These are phyloP conservation scores for Chaetomium olivaceum DNA, from an alignment of 2,329 filamentous ascomycete genomes.

Conservation along the genomic window DNA sequence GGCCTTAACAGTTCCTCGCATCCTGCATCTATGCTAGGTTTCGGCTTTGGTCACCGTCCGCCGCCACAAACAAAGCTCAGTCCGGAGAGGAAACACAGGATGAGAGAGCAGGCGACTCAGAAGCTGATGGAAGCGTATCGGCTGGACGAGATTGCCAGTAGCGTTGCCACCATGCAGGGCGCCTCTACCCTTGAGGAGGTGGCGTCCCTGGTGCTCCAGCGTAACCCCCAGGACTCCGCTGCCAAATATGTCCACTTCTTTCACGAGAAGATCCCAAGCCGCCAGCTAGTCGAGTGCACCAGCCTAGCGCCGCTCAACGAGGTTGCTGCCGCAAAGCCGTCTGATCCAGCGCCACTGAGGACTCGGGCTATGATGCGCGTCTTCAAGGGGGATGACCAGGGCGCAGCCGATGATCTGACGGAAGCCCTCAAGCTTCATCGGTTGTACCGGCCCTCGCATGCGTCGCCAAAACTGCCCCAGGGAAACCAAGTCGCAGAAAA, in stretches of 20 bases:
- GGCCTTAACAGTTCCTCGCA: constrained; percentile 50
- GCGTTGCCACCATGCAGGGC: constrained; percentile 80
- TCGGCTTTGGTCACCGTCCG: constrained; percentile 54
- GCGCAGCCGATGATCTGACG: constrained; percentile 70
- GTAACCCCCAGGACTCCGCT: constrained; percentile 66
- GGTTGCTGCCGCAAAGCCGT: constrained; percentile 64
- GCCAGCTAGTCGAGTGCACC: constrained; percentile 71
- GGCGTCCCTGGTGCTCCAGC: constrained; percentile 69
- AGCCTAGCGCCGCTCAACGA: constrained; percentile 66
- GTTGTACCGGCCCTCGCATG: constrained; percentile 55
- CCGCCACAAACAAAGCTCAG: constrained; percentile 66
- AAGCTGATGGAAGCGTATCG: constrained; percentile 76
- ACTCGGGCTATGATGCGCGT: constrained; percentile 73
- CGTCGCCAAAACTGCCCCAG: constrained; percentile 44
- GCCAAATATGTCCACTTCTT: constrained; percentile 92
- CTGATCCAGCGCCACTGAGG: constrained; percentile 66
- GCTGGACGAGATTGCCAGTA: constrained; percentile 79
- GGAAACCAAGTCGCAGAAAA: constrained; percentile 48
- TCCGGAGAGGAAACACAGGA: constrained; percentile 72
- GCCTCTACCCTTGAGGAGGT: constrained; percentile 77
- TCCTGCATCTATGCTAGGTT: constrained; percentile 46
- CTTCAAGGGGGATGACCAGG: constrained; percentile 73
- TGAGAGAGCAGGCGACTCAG: constrained; percentile 77
- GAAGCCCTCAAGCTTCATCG: constrained; percentile 60
- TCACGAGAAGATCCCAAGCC: constrained; percentile 81